Percentiles rank a stretch among this genome's conserved stretches.
These are phyloP conservation scores for Monosporascus sp. DNA, from an alignment of 2,329 filamentous ascomycete genomes.

Conservation along the genomic window DNA sequence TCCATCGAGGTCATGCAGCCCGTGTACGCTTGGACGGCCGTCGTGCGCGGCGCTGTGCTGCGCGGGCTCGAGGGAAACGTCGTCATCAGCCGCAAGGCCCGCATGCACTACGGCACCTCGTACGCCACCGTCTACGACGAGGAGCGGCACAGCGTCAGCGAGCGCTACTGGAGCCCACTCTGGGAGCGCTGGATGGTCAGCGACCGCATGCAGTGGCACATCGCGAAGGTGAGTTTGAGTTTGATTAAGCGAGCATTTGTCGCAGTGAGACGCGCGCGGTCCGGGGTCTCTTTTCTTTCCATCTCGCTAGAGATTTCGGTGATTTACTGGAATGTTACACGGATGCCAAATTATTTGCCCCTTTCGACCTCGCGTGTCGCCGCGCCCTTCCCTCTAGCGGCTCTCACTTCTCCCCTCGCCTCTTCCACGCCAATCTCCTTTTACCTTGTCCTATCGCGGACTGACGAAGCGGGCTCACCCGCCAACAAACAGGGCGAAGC, in stretches of 20 bases:
- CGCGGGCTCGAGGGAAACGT: conserved; percentile 72
- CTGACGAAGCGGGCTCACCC: too few species aligned
- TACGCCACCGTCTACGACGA: conserved; percentile 80
- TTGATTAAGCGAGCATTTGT: too few species aligned
- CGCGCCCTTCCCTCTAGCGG: not conserved
- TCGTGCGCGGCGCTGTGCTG: conserved; percentile 71
- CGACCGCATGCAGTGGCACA: conserved; percentile 82
- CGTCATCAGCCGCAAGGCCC: conserved; percentile 67
- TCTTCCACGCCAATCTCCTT: not conserved
- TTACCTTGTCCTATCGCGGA: not conserved
- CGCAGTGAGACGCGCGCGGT: too few species aligned
- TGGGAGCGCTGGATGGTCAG: conserved; percentile 83
- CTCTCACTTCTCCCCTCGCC: not conserved
- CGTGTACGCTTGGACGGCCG: conserved; percentile 76
- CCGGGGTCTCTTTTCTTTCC: not conserved
- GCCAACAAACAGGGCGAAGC: conserved; percentile 55
- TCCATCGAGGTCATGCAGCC: conserved; percentile 78
- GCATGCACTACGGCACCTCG: conserved; percentile 75
- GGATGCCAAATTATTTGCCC: too few species aligned
- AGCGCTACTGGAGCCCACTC: conserved; percentile 73
- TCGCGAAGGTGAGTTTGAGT: conserved; percentile 57
- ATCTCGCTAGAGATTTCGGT: too few species aligned
- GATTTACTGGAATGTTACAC: too few species aligned
- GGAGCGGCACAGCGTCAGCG: conserved; percentile 64
- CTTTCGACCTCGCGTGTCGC: too few species aligned